Conservation (phyloP, 2,329 filamentous ascomycete species). For the Aureobasidium vineae region DNA sequence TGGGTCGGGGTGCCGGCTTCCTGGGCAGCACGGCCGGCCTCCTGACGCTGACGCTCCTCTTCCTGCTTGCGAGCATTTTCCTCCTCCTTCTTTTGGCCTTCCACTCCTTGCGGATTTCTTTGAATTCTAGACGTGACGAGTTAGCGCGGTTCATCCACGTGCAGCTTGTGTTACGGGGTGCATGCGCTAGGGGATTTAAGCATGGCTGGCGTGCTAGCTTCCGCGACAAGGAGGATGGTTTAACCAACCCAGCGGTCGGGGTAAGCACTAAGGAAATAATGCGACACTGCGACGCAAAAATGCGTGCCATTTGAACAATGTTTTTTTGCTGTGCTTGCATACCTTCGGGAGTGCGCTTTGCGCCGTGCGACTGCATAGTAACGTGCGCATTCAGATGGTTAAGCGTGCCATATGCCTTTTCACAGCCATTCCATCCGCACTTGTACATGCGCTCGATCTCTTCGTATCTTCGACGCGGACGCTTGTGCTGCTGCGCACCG, state of each 20-base stretch:
- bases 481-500: slow-evolving; percentile 94
- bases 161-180: slow-evolving; percentile 30
- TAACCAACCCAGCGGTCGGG: slow-evolving; percentile 32
- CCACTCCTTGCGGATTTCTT: slow-evolving; percentile 99
- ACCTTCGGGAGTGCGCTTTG: slow-evolving; percentile 97
- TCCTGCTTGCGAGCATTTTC: slow-evolving; percentile 85
- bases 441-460: slow-evolving; percentile 99
- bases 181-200: slow-evolving; percentile 37
- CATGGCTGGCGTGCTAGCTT: slow-evolving; percentile 36
- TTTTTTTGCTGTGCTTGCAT: slow-evolving; percentile 42
- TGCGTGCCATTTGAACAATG: slow-evolving; percentile 4
- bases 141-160: slow-evolving; percentile 38
- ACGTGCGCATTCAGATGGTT: slow-evolving; percentile 98
- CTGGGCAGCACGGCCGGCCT: slow-evolving; percentile 55
- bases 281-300: slow-evolving; percentile 21
- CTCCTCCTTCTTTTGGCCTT: slow-evolving; percentile 99
- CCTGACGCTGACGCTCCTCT: slow-evolving; percentile 76
- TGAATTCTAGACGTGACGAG: slow-evolving; percentile 70
- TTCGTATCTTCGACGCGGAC: slow-evolving; percentile 88
- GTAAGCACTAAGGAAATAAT: slow-evolving; percentile 30
- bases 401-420: slow-evolving; percentile 96
- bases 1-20: slow-evolving; percentile 52
- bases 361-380: slow-evolving; percentile 96
- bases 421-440: slow-evolving; percentile 96
- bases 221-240: slow-evolving; percentile 32